These are phyloP conservation scores for Coelastrella sp. DNA, from an alignment of 139 green algal species.

Conservation along the genomic window DNA sequence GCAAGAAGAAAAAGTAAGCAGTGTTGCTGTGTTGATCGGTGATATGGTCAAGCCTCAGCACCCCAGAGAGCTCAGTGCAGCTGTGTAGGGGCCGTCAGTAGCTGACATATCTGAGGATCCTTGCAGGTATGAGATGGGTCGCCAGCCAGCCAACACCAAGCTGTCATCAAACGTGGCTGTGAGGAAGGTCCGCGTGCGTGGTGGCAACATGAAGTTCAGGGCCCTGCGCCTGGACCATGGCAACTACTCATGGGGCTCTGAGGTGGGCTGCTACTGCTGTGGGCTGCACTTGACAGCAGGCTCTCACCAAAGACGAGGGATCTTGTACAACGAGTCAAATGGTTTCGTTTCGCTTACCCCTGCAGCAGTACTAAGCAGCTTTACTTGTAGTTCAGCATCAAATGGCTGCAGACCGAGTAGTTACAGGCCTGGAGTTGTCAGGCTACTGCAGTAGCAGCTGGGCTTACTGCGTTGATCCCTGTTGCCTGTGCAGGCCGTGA, in stretches of 20 bases:
- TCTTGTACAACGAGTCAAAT: neutral
- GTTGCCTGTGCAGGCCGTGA: slow-evolving; percentile 90
- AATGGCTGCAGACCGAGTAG: too few relatives aligned
- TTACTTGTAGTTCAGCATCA: too few relatives aligned
- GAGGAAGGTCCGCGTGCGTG: slow-evolving; percentile 90
- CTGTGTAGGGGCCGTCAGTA: neutral
- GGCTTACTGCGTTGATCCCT: too few relatives aligned
- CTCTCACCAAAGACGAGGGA: neutral
- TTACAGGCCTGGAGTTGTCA: too few relatives aligned
- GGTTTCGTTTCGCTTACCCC: neutral
- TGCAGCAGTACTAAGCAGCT: neutral
- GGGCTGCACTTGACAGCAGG: neutral
- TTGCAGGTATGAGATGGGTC: slow-evolving; percentile 97
- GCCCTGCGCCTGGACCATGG: slow-evolving; percentile 96
- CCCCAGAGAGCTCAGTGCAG: neutral
- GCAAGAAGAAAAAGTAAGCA: slow-evolving; percentile 99
- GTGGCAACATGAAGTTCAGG: slow-evolving; percentile 99
- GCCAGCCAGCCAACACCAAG: slow-evolving; percentile 97
- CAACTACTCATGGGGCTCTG: slow-evolving; percentile 95
- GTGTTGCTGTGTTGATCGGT: neutral
- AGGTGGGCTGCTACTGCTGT: slow-evolving; percentile 54
- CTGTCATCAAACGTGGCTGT: slow-evolving; percentile 93
- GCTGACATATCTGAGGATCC: slow-evolving; percentile 10
- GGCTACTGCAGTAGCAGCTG: too few relatives aligned
- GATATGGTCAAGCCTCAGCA: neutral